Conservation (phyloP, 352 stramenopile species). For the Globisporangium splendens region DNA sequence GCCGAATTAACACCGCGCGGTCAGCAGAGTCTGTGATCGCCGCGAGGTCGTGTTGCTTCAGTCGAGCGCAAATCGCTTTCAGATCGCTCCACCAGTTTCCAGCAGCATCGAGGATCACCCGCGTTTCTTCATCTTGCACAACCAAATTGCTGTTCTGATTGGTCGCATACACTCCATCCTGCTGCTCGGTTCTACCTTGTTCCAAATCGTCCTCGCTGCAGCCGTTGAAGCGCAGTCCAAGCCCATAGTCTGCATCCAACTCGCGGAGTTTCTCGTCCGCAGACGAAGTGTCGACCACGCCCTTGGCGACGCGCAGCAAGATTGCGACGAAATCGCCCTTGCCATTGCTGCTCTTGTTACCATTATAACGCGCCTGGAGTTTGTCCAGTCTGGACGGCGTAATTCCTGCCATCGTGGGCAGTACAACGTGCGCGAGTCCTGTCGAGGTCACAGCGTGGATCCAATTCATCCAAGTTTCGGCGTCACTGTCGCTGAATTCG, state of each 20-base stretch:
- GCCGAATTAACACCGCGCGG: slow-evolving; percentile 31
- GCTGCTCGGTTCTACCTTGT: too few species aligned
- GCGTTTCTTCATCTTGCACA: slow-evolving; percentile 18
- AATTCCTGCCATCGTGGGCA: slow-evolving; percentile 36
- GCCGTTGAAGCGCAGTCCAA: slow-evolving; percentile 12
- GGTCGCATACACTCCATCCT: too few species aligned
- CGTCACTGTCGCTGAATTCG: slow-evolving; percentile 25
- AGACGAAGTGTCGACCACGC: slow-evolving; percentile 31
- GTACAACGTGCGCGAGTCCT: slow-evolving; percentile 53
- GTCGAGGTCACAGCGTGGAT: slow-evolving; percentile 38
- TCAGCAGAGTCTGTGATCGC: slow-evolving; percentile 20
- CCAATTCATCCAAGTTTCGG: slow-evolving; percentile 45
- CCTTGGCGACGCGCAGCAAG: slow-evolving; percentile 54
- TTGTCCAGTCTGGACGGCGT: slow-evolving; percentile 41
- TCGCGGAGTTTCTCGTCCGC: slow-evolving; percentile 48
- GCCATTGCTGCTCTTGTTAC: slow-evolving; percentile 8
- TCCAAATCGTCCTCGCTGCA: too few species aligned
- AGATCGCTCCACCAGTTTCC: slow-evolving; percentile 80
- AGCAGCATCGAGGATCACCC: slow-evolving; percentile 31
- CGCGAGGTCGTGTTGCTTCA: slow-evolving; percentile 26
- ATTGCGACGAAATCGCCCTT: slow-evolving; percentile 54
- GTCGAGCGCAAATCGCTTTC: slow-evolving; percentile 28
- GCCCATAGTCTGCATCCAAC: slow-evolving; percentile 25
- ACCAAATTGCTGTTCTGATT: too few species aligned
- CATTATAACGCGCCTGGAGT: slow-evolving; percentile 27